Evolutionary conservation across 2,329 filamentous ascomycete genomes (phyloP).

Genomic region (Colletotrichum sp.): DNA sequence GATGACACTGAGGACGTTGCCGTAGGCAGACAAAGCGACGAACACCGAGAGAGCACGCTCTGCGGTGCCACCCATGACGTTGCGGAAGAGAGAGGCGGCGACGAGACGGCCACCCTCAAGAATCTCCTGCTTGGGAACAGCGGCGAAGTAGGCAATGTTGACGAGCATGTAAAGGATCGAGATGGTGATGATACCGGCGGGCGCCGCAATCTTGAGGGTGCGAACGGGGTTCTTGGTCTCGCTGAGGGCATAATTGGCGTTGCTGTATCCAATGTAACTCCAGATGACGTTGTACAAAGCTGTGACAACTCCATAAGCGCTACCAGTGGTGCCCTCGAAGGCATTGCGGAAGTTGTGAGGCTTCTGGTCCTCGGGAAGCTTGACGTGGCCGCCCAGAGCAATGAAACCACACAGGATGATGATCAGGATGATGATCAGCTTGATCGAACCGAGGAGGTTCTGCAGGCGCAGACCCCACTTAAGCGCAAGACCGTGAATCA

Average conservation of each 20-base stretch:
- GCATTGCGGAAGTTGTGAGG: constrained; percentile 68
- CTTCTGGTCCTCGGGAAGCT: constrained; percentile 54
- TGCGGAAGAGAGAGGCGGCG: constrained; percentile 60
- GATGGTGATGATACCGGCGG: constrained; percentile 62
- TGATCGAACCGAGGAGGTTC: constrained; percentile 69
- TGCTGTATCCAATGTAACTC: constrained; percentile 72
- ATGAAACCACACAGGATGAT: constrained; percentile 69
- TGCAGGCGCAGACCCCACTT: constrained; percentile 73
- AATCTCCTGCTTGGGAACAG: constrained; percentile 58
- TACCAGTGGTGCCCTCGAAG: constrained; percentile 70
- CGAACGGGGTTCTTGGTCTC: constrained; percentile 70
- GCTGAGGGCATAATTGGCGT: constrained; percentile 70
- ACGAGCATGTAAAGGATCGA: constrained; percentile 69
- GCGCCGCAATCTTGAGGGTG: constrained; percentile 70
- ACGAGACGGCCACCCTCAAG: constrained; percentile 55
- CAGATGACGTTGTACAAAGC: constrained; percentile 76
- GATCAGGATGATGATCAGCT: constrained; percentile 68
- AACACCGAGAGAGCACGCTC: constrained; percentile 68
- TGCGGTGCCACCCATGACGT: constrained; percentile 58
- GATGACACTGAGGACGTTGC: constrained; percentile 71
- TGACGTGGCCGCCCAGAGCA: constrained; percentile 65
- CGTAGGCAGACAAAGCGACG: constrained; percentile 71
- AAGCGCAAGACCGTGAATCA: constrained; percentile 68
- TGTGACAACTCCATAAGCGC: constrained; percentile 71
- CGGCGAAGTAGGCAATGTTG: constrained; percentile 72